Evolutionary conservation across 352 stramenopile species (phyloP).

Genomic region (Globisporangium sylvaticum): DNA sequence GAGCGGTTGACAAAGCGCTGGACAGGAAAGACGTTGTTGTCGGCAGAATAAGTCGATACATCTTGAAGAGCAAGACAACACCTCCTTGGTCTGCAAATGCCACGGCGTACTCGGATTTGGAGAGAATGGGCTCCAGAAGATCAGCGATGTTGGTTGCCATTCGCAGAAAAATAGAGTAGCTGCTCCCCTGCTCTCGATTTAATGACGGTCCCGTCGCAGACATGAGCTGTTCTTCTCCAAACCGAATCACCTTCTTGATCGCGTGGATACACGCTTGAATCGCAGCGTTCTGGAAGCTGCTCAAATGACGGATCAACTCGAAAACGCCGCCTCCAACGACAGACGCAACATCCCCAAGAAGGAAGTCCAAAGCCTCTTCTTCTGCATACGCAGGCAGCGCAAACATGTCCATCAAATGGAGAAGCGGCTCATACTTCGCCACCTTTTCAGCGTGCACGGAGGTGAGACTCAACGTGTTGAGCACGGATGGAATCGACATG

Average conservation of each 20-base stretch:
- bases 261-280: conserved; percentile 88
- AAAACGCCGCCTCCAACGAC: conserved; percentile 93
- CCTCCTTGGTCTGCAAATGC: conserved; percentile 91
- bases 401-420: conserved; percentile 91
- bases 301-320: conserved; percentile 95
- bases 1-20: conserved; percentile 25
- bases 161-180: conserved; percentile 41
- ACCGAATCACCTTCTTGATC: conserved; percentile 88
- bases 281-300: conserved; percentile 77
- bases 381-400: conserved; percentile 85
- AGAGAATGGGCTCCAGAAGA: conserved; percentile 92
- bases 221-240: conserved; percentile 51
- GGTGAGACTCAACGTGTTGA: conserved; percentile 92
- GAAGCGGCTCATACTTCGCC: conserved; percentile 86
- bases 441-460: conserved; percentile 90
- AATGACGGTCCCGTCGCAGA: not conserved
- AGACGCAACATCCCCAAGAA: conserved; percentile 91
- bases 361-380: conserved; percentile 79
- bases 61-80: conserved; percentile 81
- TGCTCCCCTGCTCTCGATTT: conserved; percentile 1
- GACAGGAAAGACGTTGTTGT: conserved; percentile 76
- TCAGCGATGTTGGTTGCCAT: conserved; percentile 87
- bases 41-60: conserved; percentile 90
- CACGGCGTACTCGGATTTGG: conserved; percentile 91
- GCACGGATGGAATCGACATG: conserved; percentile 92